A percentile compares a stretch with the other conserved stretches of the same genome.
These are phyloP conservation scores for Aspergillus versicolor DNA, from an alignment of 2,329 filamentous ascomycete species.

Conservation along the genomic window DNA sequence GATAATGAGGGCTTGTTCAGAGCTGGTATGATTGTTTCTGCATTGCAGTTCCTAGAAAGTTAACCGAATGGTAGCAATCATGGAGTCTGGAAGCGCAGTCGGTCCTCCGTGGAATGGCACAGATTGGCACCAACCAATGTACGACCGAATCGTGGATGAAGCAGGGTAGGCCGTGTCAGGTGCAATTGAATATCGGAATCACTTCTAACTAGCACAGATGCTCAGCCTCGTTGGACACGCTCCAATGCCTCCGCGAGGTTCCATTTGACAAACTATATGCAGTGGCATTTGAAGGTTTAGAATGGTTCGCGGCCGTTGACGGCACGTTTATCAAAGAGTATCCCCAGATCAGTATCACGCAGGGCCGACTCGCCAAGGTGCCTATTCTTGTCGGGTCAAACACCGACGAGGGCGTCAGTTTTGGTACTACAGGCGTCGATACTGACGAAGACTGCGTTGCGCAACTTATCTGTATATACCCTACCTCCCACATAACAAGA, in stretches of 20 bases:
- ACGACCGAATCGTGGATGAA: constrained; percentile 28
- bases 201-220: constrained; percentile 20
- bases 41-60: too few relatives aligned
- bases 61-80: constrained; percentile 23
- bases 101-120: constrained; percentile 34
- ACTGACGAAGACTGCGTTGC: constrained; percentile 45
- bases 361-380: constrained; percentile 61
- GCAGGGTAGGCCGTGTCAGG: constrained; percentile 19
- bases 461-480: constrained; percentile 25
- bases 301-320: constrained; percentile 50
- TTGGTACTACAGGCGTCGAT: neutral
- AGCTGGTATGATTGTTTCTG: constrained; percentile 21
- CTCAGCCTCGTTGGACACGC: constrained; percentile 24
- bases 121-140: constrained; percentile 35
- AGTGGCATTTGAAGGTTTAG: constrained; percentile 25
- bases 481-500: neutral
- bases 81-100: constrained; percentile 33
- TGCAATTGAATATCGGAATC: neutral
- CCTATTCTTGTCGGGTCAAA: constrained; percentile 66
- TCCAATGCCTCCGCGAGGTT: constrained; percentile 29
- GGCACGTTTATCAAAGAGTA: constrained; percentile 56
- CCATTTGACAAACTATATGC: constrained; percentile 26
- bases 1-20: constrained; percentile 32
- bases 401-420: constrained; percentile 40
- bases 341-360: constrained; percentile 54